Percentiles rank a stretch among this genome's conserved stretches.
Evolutionary conservation across 192 early-diverging fungal species (phyloP).

Genomic region (Backusella psychrophila): DNA sequence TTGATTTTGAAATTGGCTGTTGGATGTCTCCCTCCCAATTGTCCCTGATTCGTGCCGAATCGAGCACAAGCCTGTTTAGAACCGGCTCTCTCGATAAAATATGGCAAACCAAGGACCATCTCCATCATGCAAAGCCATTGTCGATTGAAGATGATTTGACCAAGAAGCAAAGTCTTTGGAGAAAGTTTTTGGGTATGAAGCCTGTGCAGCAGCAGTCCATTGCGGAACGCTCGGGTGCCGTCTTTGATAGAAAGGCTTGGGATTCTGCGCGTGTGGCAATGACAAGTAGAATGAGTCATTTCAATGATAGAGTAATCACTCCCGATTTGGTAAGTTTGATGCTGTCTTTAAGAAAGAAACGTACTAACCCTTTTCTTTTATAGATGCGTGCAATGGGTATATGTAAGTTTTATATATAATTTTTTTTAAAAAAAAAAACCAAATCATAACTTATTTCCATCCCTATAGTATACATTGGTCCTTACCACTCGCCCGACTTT

Average conservation of each 20-base stretch:
- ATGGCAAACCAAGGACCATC: constrained; percentile 57
- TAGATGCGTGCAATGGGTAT: constrained; percentile 62
- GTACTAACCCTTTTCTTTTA: not conserved
- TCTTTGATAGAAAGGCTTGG: constrained; percentile 30
- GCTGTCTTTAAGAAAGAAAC: not conserved
- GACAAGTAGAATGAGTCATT: constrained; percentile 76
- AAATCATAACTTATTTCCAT: too few species aligned
- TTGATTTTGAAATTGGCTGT: constrained; percentile 88
- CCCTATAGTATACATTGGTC: constrained; percentile 78
- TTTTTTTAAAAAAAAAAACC: not conserved
- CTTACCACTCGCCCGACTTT: constrained; percentile 73
- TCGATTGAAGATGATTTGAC: constrained; percentile 41
- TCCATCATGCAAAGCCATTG: constrained; percentile 70
- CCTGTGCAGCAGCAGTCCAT: constrained; percentile 14
- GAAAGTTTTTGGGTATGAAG: constrained; percentile 21
- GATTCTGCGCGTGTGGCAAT: constrained; percentile 59
- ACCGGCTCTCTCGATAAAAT: constrained; percentile 22
- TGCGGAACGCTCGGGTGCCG: not conserved
- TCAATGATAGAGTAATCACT: constrained; percentile 83
- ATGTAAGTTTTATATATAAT: constrained; percentile 34
- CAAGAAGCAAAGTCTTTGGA: constrained; percentile 37
- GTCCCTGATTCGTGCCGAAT: constrained; percentile 62
- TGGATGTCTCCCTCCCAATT: constrained; percentile 81
- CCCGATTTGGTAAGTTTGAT: constrained; percentile 63
- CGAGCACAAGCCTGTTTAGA: constrained; percentile 30